Conservation (phyloP, 805 yeast genomes). For the Candida berthetii region DNA sequence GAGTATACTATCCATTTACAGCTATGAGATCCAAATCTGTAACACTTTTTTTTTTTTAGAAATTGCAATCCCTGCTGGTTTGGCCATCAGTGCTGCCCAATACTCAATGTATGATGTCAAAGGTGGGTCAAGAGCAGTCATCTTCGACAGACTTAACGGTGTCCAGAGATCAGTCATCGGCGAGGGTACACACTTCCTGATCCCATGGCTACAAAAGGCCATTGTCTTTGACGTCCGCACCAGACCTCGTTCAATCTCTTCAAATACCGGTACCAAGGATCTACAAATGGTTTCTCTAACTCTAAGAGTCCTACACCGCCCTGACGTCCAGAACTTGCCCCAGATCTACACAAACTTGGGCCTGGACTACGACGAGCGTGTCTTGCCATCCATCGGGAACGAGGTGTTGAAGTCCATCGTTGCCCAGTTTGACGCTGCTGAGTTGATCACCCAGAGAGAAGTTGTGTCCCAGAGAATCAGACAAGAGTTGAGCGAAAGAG, state of each 20-base stretch:
- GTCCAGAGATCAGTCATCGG: conserved; percentile 86
- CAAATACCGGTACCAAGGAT: conserved; percentile 96
- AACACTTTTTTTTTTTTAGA: conserved; percentile 8
- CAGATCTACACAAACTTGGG: conserved; percentile 87
- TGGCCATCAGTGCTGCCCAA: conserved; percentile 66
- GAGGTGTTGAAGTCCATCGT: conserved; percentile 87
- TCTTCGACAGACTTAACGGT: conserved; percentile 88
- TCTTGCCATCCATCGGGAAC: conserved; percentile 86
- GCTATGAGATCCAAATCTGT: too few relatives aligned
- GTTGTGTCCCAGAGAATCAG: conserved; percentile 85
- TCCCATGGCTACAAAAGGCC: conserved; percentile 96
- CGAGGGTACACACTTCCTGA: conserved; percentile 92
- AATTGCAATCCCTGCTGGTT: conserved; percentile 67
- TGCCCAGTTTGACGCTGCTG: conserved; percentile 95
- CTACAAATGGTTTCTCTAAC: conserved; percentile 93
- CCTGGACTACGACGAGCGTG: conserved; percentile 91
- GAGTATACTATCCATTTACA: too few relatives aligned
- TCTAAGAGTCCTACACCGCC: conserved; percentile 88
- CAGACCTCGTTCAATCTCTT: conserved; percentile 88
- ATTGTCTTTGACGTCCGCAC: conserved; percentile 89
- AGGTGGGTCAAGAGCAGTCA: conserved; percentile 95
- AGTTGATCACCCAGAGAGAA: conserved; percentile 95
- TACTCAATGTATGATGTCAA: conserved; percentile 89
- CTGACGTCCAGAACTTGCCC: conserved; percentile 81
- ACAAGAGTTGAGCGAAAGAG: conserved; percentile 77